Evolutionary conservation across 1,284 basidiomycete species (phyloP).

Genomic region (Ceratobasidium papillatum): DNA sequence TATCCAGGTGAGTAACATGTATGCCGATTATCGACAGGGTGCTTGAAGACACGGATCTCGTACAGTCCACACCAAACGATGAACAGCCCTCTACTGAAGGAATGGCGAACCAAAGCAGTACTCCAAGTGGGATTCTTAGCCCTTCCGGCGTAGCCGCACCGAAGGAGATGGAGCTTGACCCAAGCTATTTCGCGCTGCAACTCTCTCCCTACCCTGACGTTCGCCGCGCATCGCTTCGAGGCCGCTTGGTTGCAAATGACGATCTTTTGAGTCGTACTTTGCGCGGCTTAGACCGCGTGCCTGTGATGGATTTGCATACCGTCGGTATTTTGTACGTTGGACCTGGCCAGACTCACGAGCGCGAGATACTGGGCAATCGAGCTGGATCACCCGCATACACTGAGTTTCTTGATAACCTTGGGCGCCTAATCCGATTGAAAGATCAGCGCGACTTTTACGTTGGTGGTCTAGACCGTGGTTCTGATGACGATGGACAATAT

Average conservation of each 20-base stretch:
- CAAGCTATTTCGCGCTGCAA: constrained; percentile 87
- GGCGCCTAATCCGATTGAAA: constrained; percentile 88
- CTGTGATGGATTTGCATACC: constrained; percentile 97
- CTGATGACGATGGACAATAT: constrained; percentile 84
- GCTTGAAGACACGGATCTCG: constrained; percentile 15
- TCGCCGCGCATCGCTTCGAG: constrained; percentile 49
- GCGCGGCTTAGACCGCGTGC: constrained; percentile 81
- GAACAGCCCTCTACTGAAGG: neutral
- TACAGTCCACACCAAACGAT: constrained; percentile 10
- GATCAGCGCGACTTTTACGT: constrained; percentile 94
- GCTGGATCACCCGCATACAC: constrained; percentile 96
- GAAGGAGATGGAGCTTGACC: constrained; percentile 86
- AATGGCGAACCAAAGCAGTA: neutral
- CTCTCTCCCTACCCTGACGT: constrained; percentile 80
- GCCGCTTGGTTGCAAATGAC: constrained; percentile 58
- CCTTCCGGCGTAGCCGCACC: constrained; percentile 72
- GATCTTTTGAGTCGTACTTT: constrained; percentile 69
- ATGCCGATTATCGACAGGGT: neutral
- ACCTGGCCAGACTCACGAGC: constrained; percentile 85
- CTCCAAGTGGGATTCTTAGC: constrained; percentile 58
- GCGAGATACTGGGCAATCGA: constrained; percentile 88
- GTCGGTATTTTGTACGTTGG: constrained; percentile 97
- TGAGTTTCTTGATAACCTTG: constrained; percentile 89
- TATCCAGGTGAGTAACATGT: constrained; percentile 9
- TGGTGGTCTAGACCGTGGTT: constrained; percentile 87